Conservation (phyloP, 306 rosid species). For the Cercis canadensis region DNA sequence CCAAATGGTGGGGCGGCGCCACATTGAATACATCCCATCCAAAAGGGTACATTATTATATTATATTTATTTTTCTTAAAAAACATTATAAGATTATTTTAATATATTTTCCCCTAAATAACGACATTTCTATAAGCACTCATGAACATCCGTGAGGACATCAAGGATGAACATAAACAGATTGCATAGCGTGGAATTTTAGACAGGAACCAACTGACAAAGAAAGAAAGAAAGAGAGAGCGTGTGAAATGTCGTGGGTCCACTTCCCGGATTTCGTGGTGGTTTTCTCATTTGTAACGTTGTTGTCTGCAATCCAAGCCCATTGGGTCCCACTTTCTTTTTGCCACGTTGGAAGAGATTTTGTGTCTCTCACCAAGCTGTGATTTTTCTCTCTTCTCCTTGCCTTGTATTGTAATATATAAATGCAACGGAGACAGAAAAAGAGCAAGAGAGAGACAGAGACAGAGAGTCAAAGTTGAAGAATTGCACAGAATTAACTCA, state of each 20-base stretch:
- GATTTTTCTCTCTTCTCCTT: background rate
- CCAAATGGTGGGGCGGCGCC: slow-evolving; percentile 31
- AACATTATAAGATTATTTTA: too few relatives aligned
- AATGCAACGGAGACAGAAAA: background rate
- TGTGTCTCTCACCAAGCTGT: background rate
- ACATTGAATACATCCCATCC: background rate
- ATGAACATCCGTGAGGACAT: background rate
- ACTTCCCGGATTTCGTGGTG: slow-evolving; percentile 21
- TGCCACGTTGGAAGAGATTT: background rate
- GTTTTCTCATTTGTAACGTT: background rate
- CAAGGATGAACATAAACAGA: background rate
- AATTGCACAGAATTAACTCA: too few relatives aligned
- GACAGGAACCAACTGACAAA: background rate
- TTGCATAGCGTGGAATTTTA: background rate
- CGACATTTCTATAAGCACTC: too few relatives aligned
- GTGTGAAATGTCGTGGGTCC: slow-evolving; percentile 11
- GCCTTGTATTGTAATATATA: too few relatives aligned
- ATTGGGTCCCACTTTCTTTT: slow-evolving; percentile 19
- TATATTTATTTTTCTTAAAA: too few relatives aligned
- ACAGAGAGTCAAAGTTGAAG: too few relatives aligned
- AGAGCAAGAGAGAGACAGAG: too few relatives aligned
- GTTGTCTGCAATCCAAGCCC: slow-evolving; percentile 8
- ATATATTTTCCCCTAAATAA: too few relatives aligned
- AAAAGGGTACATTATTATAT: too few relatives aligned
- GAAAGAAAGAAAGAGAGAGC: too few relatives aligned